phyloP scores from a whole-genome alignment of 2,329 filamentous ascomycete genomes.

The Xylariaceae sp. region DNA sequence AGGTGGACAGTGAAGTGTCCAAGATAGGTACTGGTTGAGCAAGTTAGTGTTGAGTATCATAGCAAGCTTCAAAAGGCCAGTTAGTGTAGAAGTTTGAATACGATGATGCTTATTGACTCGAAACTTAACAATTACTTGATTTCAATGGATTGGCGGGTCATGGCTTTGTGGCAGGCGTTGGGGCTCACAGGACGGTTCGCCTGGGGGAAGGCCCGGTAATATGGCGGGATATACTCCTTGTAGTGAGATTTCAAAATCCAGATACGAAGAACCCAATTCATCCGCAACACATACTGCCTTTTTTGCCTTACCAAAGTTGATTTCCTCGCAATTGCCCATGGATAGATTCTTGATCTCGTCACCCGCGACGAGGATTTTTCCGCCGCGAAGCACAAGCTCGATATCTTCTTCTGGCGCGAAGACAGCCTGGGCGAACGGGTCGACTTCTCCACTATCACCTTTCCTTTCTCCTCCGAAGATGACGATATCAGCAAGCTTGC shows the following conservation, averaged over 20 bases:
- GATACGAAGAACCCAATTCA: constrained; percentile 23
- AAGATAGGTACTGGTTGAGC: too few relatives aligned
- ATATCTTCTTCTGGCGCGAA: constrained; percentile 22
- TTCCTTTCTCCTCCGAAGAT: constrained; percentile 33
- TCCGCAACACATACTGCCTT: constrained; percentile 25
- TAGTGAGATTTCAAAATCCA: constrained; percentile 19
- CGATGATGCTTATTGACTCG: too few relatives aligned
- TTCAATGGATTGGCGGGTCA: too few relatives aligned
- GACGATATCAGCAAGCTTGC: constrained; percentile 43
- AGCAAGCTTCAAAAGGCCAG: too few relatives aligned
- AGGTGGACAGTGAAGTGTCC: too few relatives aligned
- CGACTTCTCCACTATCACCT: not conserved
- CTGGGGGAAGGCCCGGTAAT: constrained; percentile 40
- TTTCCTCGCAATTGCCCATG: constrained; percentile 17
- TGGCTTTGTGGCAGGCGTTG: too few relatives aligned
- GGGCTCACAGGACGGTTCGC: constrained; percentile 29
- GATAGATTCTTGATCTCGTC: constrained; percentile 11
- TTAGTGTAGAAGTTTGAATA: too few relatives aligned
- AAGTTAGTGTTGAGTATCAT: too few relatives aligned
- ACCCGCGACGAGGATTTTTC: constrained; percentile 22
- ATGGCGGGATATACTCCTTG: constrained; percentile 28
- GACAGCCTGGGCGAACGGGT: constrained; percentile 22
- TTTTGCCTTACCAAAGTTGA: constrained; percentile 15
- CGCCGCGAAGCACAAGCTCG: constrained; percentile 29
- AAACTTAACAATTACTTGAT: too few relatives aligned